Base-by-base conservation (phyloP, 371 early-diverging fungal species). In the Umbelopsis sp. region DNA sequence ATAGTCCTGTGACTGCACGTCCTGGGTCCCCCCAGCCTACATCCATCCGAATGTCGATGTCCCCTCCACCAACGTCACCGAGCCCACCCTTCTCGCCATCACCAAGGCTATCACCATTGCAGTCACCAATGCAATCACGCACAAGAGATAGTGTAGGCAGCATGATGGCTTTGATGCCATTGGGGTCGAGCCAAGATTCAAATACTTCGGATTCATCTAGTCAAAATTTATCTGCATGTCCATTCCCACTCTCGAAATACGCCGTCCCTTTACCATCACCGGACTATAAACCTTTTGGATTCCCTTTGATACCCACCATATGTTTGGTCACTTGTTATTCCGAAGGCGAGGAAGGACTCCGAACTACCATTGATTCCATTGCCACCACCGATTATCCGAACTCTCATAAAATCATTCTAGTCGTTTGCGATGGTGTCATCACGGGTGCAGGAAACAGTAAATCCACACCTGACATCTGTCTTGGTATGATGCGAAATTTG, bases 321-420 rank as follows among this genome's bases (percentile, higher is more conserved):
- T 85, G 91, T 50, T 78, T 94, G 32, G 92, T 94, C 8, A 96
- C 97, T 3, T 93, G 94, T 73, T 98, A 98, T 78, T 94, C 95
- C 8, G 99, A 98, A 85, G 93, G 96, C 62, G 88, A 88, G 74
- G 93, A 93, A 44, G 96, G 96, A 3, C 81, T 99, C 32, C 89
- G 94, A 44, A 90, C 90, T 12, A 99, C 99, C 1, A 81, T 99
- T 18, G 97, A 99, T 76, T 97, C 98, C 63, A 87, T 99, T 52
- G 92, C 94, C 44, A 84, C 82, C 7, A 97, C 97, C 11, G 94
- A 97, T 69, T 97, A 96, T 77, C 94, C 93, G 41, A 92, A 94
- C 68, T 89, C 92, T n/a, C 92, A 96, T 74, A 97, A 97, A 83
- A 79, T 98, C 51, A 87, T 99, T 66, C 78, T 97, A 10, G 93